These are phyloP conservation scores for Spathaspora sp. DNA, from an alignment of 1,139 yeast species.

Conservation along the genomic window DNA sequence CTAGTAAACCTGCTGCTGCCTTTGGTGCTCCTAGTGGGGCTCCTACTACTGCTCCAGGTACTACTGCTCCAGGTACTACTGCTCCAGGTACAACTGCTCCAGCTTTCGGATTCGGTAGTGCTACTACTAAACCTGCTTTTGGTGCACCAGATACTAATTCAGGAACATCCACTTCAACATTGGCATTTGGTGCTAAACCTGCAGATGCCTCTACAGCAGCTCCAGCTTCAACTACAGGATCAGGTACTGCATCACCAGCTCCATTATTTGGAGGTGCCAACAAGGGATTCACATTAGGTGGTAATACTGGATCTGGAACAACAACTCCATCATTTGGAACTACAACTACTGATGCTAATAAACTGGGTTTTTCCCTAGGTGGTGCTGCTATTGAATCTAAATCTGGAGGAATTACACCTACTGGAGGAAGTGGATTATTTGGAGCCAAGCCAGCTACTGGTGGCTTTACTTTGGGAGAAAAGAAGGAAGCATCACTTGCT, in stretches of 20 bases:
- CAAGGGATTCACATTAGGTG: slow-evolving; percentile 4
- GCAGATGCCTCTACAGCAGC: slow-evolving; percentile 14
- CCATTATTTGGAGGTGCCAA: slow-evolving; percentile 16
- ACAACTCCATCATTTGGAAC: slow-evolving; percentile 8
- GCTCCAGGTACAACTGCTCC: slow-evolving; percentile 5
- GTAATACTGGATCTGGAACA: slow-evolving; percentile 3
- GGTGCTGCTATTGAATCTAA: slow-evolving; percentile 18
- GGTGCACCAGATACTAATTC: background rate
- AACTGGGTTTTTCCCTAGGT: slow-evolving; percentile 19
- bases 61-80: slow-evolving; percentile 9
- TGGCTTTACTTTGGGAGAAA: slow-evolving; percentile 24
- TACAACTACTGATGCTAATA: slow-evolving; percentile 7
- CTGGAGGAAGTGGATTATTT: slow-evolving; percentile 15
- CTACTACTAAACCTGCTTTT: slow-evolving; percentile 1
- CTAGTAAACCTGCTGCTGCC: slow-evolving; percentile 4
- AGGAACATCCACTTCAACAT: slow-evolving; percentile 4
- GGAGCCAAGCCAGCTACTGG: slow-evolving; percentile 17
- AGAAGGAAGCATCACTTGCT: slow-evolving; percentile 19
- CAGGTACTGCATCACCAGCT: slow-evolving; percentile 10
- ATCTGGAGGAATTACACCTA: slow-evolving; percentile 5
- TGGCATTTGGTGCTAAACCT: slow-evolving; percentile 11
- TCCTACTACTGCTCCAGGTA: slow-evolving; percentile 5
- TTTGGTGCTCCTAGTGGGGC: slow-evolving; percentile 12
- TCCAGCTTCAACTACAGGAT: slow-evolving; percentile 7
- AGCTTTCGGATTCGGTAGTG: slow-evolving; percentile 1